Evolutionary conservation across 2,329 filamentous ascomycete genomes (phyloP).

Genomic region (Rhynchosporium secalis): DNA sequence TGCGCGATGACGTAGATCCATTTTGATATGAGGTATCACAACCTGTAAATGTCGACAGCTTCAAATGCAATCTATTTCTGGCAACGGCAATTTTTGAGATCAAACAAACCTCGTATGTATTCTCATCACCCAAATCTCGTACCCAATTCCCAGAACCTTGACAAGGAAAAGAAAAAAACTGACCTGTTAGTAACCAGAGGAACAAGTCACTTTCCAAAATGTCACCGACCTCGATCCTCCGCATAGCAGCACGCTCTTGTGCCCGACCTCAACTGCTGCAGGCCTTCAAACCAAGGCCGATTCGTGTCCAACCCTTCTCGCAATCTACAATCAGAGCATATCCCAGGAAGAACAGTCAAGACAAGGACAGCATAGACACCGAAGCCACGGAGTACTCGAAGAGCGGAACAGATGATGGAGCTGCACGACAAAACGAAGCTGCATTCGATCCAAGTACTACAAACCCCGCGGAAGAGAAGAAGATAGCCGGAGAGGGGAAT

Average conservation of each 20-base stretch:
- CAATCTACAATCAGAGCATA: conserved; percentile 2
- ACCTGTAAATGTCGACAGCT: too few relatives aligned
- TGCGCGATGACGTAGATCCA: too few relatives aligned
- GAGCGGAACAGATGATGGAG: conserved; percentile 61
- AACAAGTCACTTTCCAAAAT: not conserved
- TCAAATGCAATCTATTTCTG: too few relatives aligned
- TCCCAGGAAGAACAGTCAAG: conserved; percentile 49
- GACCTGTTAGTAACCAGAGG: not conserved
- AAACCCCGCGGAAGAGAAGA: conserved; percentile 60
- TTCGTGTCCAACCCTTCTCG: not conserved
- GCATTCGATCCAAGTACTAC: conserved; percentile 72
- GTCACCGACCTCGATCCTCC: conserved; percentile 11
- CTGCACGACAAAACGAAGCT: conserved; percentile 55
- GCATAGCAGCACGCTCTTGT: not conserved
- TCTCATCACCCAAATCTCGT: too few relatives aligned
- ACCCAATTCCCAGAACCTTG: too few relatives aligned
- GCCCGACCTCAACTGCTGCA: conserved; percentile 1
- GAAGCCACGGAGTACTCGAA: conserved; percentile 66
- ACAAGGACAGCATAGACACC: conserved; percentile 65
- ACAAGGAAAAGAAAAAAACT: too few relatives aligned
- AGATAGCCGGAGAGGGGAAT: conserved; percentile 43
- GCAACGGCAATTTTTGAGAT: too few relatives aligned
- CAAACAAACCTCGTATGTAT: too few relatives aligned
- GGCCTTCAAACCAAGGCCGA: not conserved
- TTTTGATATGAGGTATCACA: too few relatives aligned